Base-by-base conservation (phyloP, 345 rosid species). In the Aquilaria yunnanensis region DNA sequence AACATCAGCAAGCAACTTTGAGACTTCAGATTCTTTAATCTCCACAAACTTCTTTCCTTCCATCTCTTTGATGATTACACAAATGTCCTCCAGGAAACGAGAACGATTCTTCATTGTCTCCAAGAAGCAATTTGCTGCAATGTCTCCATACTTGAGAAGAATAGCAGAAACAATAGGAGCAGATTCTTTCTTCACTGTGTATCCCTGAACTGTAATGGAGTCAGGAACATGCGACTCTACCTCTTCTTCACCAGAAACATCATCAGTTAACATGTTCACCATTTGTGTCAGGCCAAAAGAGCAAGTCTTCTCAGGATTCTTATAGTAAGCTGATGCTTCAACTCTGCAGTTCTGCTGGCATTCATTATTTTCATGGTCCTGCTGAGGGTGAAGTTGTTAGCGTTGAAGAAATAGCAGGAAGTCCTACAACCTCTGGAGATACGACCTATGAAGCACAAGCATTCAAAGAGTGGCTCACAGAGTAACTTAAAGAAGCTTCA, bases 111-210 rank as follows among this genome's bases (percentile, higher is more conserved):
- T 65, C 23, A 43, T 23, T 8, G 82, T 71, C 1, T 45, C 57
- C 59, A 69, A 66, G 54, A 66, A 54, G 67, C 70, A 34, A 47
- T 78, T 67, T 57, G 71, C 59, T 45, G 58, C 67, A 45, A 75
- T 64, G 54, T 78, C 68, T 31, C 82, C 79, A 6, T 78, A 66
- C 47, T 75, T 70, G 9, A 47, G 31, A 14, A 78, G 61, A 37
- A 78, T 32, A 14, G 68, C 64, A 32, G 47, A 33, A 48, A 74
- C 67, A 13, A 67, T 69, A 13, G 57, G 54, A 11, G 41, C 62
- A 37, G 69, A 43, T 59, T 74, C 76, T 45, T 12, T 61, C 63
- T 65, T 66, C 6, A 74, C 37, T 55, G n/a, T 60, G 37, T 78
- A 72, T 33, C 55, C 55, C 2, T 57, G 54, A 12, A 54, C 70